Base-by-base conservation (phyloP, 2,329 filamentous ascomycete genomes). In the Hawksworthiomyces lignivorus region DNA sequence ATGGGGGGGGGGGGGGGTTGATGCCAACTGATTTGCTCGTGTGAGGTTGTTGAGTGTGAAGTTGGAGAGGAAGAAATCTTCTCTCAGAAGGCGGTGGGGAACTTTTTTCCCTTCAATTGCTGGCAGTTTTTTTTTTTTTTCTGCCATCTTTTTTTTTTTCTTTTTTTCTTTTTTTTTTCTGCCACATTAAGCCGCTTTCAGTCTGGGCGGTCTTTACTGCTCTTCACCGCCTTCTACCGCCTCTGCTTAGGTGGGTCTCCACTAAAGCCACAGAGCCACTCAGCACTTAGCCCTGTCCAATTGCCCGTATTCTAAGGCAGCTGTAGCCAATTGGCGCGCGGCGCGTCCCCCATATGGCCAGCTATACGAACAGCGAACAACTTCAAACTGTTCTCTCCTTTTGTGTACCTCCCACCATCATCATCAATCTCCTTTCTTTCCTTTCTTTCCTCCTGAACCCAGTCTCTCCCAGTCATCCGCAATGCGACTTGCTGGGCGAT, bases 11-110 rank as follows among this genome's bases (percentile, higher is more conserved):
- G 20, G 21, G 14, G 26, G n/a, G 8, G 29, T 14, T 27, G 31
- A n/a, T 33, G 27, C 20, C 5, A 7, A 6, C 20, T 22, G 14
- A 21, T 27, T 20, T 11, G 19, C 12, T 5, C 17, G n/a, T n/a
- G n/a, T n/a, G n/a, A n/a, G n/a, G n/a, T n/a, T n/a, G n/a, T n/a
- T n/a, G n/a, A n/a, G n/a, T n/a, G n/a, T n/a, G n/a, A n/a, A n/a
- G n/a, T n/a, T n/a, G n/a, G 24, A 26, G 24, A 26, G 32, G 30
- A 29, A 39, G 12, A 12, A 22, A 27, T 26, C 24, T 8, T 26
- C 12, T 21, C 14, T 20, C 18, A n/a, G n/a, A 39, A 35, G 27
- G 50, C 43, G 52, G 51, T 51, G 51, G 38, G 48, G 41, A 48
- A 52, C 51, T 54, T 55, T 57, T 55, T 54, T 55, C n/a, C n/a